These are phyloP conservation scores for Crithidia brevicula DNA, from an alignment of 208 protist genomes.

Conservation along the genomic window DNA sequence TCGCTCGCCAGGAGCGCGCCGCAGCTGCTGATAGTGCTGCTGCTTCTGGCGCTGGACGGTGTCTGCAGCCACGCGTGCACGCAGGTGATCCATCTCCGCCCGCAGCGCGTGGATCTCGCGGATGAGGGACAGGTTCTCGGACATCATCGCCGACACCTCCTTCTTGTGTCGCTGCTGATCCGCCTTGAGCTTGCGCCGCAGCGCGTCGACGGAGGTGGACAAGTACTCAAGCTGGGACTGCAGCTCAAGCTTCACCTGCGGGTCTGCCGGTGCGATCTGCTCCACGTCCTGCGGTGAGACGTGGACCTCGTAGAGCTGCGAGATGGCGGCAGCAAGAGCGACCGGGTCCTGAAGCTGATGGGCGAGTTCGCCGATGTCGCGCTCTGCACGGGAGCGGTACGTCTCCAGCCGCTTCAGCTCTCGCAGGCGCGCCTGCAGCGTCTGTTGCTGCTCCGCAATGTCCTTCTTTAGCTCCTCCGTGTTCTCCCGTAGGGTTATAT, in stretches of 20 bases:
- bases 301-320: conserved; percentile 87
- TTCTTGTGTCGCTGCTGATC: conserved; percentile 90
- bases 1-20: background rate
- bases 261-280: conserved; percentile 69
- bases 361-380: conserved; percentile 83
- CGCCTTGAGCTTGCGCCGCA: conserved; percentile 91
- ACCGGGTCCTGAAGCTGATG: conserved; percentile 92
- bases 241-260: conserved; percentile 90
- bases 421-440: conserved; percentile 75
- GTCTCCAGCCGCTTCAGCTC: conserved; percentile 91
- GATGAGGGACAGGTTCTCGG: conserved; percentile 95
- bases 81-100: conserved; percentile 83
- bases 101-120: conserved; percentile 96
- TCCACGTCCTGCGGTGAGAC: conserved; percentile 72
- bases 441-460: conserved; percentile 84
- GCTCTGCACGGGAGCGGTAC: conserved; percentile 81
- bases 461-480: conserved; percentile 93
- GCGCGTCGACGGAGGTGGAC: conserved; percentile 91
- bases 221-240: conserved; percentile 92
- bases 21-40: conserved; percentile 24
- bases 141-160: conserved; percentile 94
- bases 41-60: conserved; percentile 43
- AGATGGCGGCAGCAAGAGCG: conserved; percentile 79
- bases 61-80: conserved; percentile 66
- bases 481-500: conserved; percentile 85